Evolutionary conservation across 768 basidiomycete species (phyloP).

Genomic region (Hortiboletus campestris): DNA sequence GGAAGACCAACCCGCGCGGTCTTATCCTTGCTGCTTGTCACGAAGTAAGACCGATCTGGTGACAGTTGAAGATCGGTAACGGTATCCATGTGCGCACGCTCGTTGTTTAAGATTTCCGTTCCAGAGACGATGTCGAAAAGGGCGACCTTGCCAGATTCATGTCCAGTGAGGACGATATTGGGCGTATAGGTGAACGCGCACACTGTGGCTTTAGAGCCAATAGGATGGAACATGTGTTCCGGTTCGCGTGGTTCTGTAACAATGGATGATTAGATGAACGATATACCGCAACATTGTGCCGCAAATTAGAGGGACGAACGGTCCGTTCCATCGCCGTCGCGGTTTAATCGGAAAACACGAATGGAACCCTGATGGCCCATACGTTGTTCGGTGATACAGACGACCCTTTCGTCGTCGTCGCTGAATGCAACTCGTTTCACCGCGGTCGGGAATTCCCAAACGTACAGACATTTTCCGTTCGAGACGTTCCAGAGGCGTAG

Average conservation of each 20-base stretch:
- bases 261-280: background rate
- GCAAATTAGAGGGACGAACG: slow-evolving; percentile 50
- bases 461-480: slow-evolving; percentile 88
- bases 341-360: slow-evolving; percentile 84
- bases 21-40: slow-evolving; percentile 97
- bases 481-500: slow-evolving; percentile 88
- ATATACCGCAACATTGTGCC: background rate
- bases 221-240: slow-evolving; percentile 73
- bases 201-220: slow-evolving; percentile 96
- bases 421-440: slow-evolving; percentile 95
- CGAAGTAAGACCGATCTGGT: slow-evolving; percentile 88
- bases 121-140: slow-evolving; percentile 87
- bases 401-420: slow-evolving; percentile 76
- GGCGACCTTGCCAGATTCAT: slow-evolving; percentile 94
- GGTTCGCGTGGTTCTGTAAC: slow-evolving; percentile 73
- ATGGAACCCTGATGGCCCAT: slow-evolving; percentile 93
- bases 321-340: slow-evolving; percentile 73
- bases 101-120: slow-evolving; percentile 79
- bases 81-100: slow-evolving; percentile 81
- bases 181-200: slow-evolving; percentile 84
- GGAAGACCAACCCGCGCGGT: slow-evolving; percentile 69
- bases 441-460: slow-evolving; percentile 98
- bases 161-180: slow-evolving; percentile 84
- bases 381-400: slow-evolving; percentile 96
- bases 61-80: slow-evolving; percentile 93